A percentile compares a stretch with the other conserved stretches of the same genome.
phyloP scores from a whole-genome alignment of 2,329 filamentous ascomycete genomes.

The Epicoccum nigrum region DNA sequence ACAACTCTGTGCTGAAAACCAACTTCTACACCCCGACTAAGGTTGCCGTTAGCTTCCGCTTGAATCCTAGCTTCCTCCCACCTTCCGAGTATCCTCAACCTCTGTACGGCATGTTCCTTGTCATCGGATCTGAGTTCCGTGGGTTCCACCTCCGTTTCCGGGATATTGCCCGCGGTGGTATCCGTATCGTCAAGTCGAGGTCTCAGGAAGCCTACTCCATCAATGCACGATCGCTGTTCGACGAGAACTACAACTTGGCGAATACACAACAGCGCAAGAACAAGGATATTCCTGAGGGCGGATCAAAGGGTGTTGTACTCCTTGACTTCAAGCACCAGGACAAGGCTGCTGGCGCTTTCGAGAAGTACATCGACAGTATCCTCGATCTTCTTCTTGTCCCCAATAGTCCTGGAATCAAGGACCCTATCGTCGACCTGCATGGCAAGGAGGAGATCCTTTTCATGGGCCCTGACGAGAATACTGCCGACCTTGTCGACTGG shows the following conservation, averaged over 20 bases:
- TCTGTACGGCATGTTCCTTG: conserved; percentile 97
- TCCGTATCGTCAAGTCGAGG: conserved; percentile 97
- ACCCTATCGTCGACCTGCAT: conserved; percentile 94
- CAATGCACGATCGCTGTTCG: conserved; percentile 94
- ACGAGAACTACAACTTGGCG: conserved; percentile 97
- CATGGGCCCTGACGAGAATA: conserved; percentile 99
- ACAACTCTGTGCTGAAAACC: conserved; percentile 90
- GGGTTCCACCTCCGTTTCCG: conserved; percentile 98
- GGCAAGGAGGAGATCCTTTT: conserved; percentile 97
- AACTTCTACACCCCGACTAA: conserved; percentile 99
- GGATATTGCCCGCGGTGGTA: conserved; percentile 94
- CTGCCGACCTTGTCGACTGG: conserved; percentile 95
- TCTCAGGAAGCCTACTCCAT: conserved; percentile 96
- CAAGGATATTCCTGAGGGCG: conserved; percentile 98
- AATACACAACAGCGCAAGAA: conserved; percentile 99
- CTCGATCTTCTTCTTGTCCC: conserved; percentile 91
- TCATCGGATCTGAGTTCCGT: conserved; percentile 94
- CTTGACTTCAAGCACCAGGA: conserved; percentile 94
- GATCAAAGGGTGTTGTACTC: conserved; percentile 96
- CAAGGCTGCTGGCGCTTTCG: conserved; percentile 88
- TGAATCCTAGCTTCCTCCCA: conserved; percentile 88
- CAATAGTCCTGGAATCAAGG: conserved; percentile 94
- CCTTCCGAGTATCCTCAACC: conserved; percentile 90
- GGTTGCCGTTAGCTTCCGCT: conserved; percentile 93
- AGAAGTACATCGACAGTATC: conserved; percentile 99